Evolutionary conservation across 2,329 filamentous ascomycete species (phyloP), one percentile per base, ranked within the genome.

Genomic region (Aspergillus awamori): DNA sequence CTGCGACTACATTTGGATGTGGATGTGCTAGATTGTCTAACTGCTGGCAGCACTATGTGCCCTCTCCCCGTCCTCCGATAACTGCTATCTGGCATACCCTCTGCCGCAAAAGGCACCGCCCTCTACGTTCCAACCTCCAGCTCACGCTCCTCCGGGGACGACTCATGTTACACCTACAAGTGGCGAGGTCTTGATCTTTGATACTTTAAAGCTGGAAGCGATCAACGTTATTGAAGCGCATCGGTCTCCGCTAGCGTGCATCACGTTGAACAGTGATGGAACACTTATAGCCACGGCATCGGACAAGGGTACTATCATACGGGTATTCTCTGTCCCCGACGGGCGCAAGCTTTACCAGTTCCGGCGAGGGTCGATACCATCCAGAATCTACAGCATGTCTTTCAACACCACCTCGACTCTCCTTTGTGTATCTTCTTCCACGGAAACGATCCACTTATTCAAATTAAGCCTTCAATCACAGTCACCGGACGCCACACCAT

Each of bases 341-440:
- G 95, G 92, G 10, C 89, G 94, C 71, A 99, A 98, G 76, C 84
- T 99, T 17, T 98, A 93, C 76, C 94, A 99, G 74, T 99, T 99
- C 79, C 87, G 95, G 62, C 88, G 95, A 65, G 95, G 95, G 47
- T 97, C 94, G 2, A 97, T 97, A 77, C 95, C 95, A 0, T 93
- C 93, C 1, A 90, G 92, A 43, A 99, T 99, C 69, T 97, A 93
- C 80, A 96, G 93, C 85, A 97, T 99, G 93, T 96, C 93, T 1
- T 99, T 99, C 80, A 99, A 99, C 76, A 88, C 93, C 53, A 93
- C 91, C 61, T 96, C 93, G 2, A 97, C 93, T 1, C 83, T 99
- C 10, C 86, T 99, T 38, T 97, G 93, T 72, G 93, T 99, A 43
- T 98, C 95, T 5, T 98, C 94, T 3, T 93, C 93, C 1, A 96